Percentiles rank a stretch among this genome's conserved stretches.
These are phyloP conservation scores for Rhododendron mucronatum DNA, from an alignment of 148 eudicot genomes.

Conservation along the genomic window DNA sequence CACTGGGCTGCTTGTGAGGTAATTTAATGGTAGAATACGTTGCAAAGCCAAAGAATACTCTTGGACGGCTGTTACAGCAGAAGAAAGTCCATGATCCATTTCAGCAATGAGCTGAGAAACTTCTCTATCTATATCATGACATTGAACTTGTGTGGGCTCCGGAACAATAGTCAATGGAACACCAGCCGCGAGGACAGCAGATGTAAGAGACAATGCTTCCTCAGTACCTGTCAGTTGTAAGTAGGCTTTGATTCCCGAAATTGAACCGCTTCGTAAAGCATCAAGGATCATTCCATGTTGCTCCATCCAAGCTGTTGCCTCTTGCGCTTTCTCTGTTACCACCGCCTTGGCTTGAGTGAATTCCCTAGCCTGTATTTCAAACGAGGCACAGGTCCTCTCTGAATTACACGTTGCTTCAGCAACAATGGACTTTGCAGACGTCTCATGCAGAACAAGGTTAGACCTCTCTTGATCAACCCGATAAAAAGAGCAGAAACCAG, in stretches of 20 bases:
- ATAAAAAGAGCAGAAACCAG: conserved; percentile 56
- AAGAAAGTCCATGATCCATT: conserved; percentile 71
- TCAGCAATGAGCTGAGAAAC: conserved; percentile 62
- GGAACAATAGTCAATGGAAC: conserved; percentile 94
- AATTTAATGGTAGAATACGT: conserved; percentile 77
- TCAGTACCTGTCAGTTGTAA: conserved; percentile 47
- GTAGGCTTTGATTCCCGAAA: conserved; percentile 54
- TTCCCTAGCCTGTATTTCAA: conserved; percentile 74
- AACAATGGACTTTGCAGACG: conserved; percentile 80
- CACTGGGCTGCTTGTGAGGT: conserved; percentile 88
- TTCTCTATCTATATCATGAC: conserved; percentile 86
- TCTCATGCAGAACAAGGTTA: conserved; percentile 63
- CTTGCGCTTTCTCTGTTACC: conserved; percentile 74
- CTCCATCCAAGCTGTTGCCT: conserved; percentile 84
- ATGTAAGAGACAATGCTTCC: conserved; percentile 62
- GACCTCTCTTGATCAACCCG: conserved; percentile 88
- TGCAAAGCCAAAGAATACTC: conserved; percentile 85
- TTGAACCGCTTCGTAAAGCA: conserved; percentile 71
- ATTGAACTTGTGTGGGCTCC: conserved; percentile 95
- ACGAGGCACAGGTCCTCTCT: conserved; percentile 55
- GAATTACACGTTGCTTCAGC: conserved; percentile 67
- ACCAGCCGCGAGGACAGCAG: conserved; percentile 83
- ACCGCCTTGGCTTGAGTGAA: conserved; percentile 75
- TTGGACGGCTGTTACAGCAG: conserved; percentile 64
- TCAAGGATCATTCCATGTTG: conserved; percentile 85